Base-by-base conservation (phyloP, 352 stramenopile species). In the Blastocystis sp. region DNA sequence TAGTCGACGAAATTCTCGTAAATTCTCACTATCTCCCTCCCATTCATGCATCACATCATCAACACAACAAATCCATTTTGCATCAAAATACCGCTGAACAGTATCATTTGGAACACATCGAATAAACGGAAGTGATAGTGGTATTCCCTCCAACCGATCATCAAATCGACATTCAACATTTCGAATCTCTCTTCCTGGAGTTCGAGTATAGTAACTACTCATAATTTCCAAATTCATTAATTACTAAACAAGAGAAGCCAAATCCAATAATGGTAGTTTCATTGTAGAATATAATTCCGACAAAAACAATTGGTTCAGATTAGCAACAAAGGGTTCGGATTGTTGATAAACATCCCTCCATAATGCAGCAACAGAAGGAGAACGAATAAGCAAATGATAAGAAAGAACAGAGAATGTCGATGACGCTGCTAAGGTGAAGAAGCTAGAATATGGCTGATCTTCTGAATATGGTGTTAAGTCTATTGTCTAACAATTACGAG, bases 231-330 rank as follows among this genome's bases (percentile, higher is more conserved):
- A 62, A 40, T 42, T 19, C 51, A 51, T 51, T 15, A 62, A 62
- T 54, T n/a, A 84, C 73, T 84, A 84, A 22, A 84, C 6, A 68
- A 54, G 30, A n/a, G 51, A 44, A 5, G 73, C 17, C 4, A 84
- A n/a, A 48, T 40, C 59, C n/a, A 84, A 40, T 7, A 84, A 33
- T 53, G 73, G 48, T n/a, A 53, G 35, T n/a, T 56, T 56, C 33
- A 56, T 19, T 9, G 11, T 27, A n/a, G 33, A 35, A 42, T 59
- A 6, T 37, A 53, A 30, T 33, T 42, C 37, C 13, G 37, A 42
- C 37, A 53, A 51, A 56, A 57, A 78, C 22, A 78, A 51, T 11
- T 58, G 66, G n/a, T 78, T 78, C 19, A 78, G 13, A 24, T 35
- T 35, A 17, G 66, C 4, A 0, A 19, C 22, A 17, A 78, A 51